phyloP scores from a whole-genome alignment of 345 rosid genomes.

The Salix caprea region DNA sequence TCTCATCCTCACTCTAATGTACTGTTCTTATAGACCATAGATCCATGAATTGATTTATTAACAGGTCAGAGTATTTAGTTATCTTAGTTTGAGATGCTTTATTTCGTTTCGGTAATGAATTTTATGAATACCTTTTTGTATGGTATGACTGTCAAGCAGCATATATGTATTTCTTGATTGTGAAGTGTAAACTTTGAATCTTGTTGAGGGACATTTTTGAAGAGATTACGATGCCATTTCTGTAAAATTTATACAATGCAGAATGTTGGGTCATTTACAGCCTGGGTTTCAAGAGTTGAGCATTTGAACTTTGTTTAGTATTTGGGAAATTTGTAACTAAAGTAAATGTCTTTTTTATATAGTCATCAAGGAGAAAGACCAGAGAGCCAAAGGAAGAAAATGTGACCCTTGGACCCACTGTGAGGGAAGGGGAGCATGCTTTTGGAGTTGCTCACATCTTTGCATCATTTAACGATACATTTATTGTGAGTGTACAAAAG shows the following conservation, averaged over 20 bases:
- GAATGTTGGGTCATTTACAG: neutral
- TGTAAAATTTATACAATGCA: neutral
- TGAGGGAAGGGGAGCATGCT: constrained; percentile 28
- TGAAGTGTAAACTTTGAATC: too few species aligned
- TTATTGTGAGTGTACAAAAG: constrained; percentile 50
- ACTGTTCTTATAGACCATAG: neutral
- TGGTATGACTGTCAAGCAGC: neutral
- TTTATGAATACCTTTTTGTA: neutral
- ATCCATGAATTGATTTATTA: neutral
- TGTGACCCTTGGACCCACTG: constrained; percentile 29
- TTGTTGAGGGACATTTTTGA: neutral
- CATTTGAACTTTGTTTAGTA: neutral
- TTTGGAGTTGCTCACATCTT: constrained; percentile 30
- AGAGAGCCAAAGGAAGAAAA: constrained; percentile 34
- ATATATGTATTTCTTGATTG: too few species aligned
- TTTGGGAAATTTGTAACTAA: neutral
- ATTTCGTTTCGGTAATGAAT: neutral
- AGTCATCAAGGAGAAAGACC: constrained; percentile 18
- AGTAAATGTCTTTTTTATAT: neutral
- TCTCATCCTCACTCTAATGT: neutral
- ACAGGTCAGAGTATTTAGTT: neutral
- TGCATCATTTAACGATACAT: constrained; percentile 27
- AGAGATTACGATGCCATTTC: neutral
- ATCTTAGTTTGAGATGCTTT: neutral
- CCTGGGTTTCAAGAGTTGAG: neutral